A percentile compares a stretch with the other conserved stretches of the same genome.
Conservation (phyloP, 768 basidiomycete genomes). For the Boletus tomentosulus region DNA sequence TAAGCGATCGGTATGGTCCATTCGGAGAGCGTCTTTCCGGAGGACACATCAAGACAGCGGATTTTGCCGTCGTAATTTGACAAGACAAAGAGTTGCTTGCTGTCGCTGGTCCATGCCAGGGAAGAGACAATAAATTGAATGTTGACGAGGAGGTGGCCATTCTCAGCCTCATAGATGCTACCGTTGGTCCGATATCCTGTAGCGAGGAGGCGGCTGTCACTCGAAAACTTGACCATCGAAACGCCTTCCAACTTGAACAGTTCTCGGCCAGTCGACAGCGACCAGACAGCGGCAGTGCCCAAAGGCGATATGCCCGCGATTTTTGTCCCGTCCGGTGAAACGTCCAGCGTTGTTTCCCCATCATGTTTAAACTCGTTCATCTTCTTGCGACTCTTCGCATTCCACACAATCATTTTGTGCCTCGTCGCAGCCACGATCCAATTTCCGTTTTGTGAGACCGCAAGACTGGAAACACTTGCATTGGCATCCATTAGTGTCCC, state of each 20-base stretch:
- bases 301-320: not conserved
- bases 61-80: not conserved
- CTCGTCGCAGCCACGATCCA: not conserved
- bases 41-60: not conserved
- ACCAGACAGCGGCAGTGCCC: not conserved
- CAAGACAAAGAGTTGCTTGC: not conserved
- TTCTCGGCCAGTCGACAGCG: not conserved
- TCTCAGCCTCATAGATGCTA: not conserved
- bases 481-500: too few species aligned
- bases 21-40: not conserved
- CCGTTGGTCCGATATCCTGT: not conserved
- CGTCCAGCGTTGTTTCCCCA: not conserved
- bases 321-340: not conserved
- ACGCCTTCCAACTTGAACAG: not conserved
- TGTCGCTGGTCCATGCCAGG: not conserved
- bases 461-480: too few species aligned
- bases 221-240: not conserved
- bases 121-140: not conserved
- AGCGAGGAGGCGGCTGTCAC: not conserved
- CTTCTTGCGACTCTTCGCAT: not conserved
- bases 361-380: not conserved
- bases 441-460: too few species aligned
- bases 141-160: not conserved
- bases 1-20: not conserved
- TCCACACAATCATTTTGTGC: not conserved